Evolutionary conservation across 768 basidiomycete genomes (phyloP), one percentile per base, ranked within the genome.

Genomic region (Panaeolus cyanescens): DNA sequence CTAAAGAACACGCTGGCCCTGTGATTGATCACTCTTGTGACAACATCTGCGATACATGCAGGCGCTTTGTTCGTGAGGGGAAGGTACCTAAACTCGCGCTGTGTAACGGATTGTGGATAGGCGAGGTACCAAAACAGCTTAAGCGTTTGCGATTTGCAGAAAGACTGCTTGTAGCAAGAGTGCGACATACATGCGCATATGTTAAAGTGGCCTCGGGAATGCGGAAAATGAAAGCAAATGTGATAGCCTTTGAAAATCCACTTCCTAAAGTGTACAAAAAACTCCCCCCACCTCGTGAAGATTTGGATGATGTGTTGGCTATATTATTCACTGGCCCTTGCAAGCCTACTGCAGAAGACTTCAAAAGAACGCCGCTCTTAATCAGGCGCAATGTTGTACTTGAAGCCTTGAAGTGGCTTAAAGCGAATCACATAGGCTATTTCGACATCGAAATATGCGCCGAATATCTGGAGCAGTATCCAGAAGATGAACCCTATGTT

Each of bases 291-390:
- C 62, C 65, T 7, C 34, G 59, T 10, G 64, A 67, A 12, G 75
- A 78, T 2, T 32, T 78, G 1, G 71, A 75, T 65, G 73, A 77
- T 19, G 68, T 74, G 0, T 20, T 42, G 7, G 40, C 40, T 20
- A 12, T 42, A 6, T 20, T 42, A 3, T 42, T 42, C 12, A 42
- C 40, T 20, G 40, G 40, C 2, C 40, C 40, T 5, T 42, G 40
- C 22, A 42, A 42, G 40, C 40, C 40, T 7, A 42, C 40, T 20
- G 19, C 13, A 12, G 40, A 42, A 13, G 40, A 42, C n/a, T 28
- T 50, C 3, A n/a, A 54, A 25, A 53, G 54, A 15, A 63, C 54
- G 12, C 62, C 62, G 1, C 17, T 63, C n/a, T 32, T 63, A 5
- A 59, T 60, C 1, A 28, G 59, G n/a, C 19, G 54, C 22, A 63